Evolutionary conservation across 2,329 filamentous ascomycete species (phyloP).

Genomic region (Davidsoniella eucalypti): DNA sequence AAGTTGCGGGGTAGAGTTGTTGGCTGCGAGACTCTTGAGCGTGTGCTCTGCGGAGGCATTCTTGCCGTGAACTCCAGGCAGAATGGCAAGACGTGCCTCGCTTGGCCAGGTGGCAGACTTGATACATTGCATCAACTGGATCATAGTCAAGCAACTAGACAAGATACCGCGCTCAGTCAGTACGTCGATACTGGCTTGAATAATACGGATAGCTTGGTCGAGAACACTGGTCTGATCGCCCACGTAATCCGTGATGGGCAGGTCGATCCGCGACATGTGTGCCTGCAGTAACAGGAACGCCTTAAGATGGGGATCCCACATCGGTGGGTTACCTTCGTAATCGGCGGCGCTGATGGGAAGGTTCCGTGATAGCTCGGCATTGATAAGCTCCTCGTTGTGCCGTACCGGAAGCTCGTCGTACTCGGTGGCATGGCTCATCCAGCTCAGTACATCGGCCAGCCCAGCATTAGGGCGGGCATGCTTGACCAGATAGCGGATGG

Average conservation of each 20-base stretch:
- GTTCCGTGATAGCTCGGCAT: slow-evolving; percentile 71
- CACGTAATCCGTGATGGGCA: slow-evolving; percentile 93
- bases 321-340: slow-evolving; percentile 51
- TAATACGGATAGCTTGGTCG: slow-evolving; percentile 91
- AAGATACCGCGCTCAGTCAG: slow-evolving; percentile 76
- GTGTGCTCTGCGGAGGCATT: slow-evolving; percentile 21
- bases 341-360: slow-evolving; percentile 45
- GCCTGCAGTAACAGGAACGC: slow-evolving; percentile 86
- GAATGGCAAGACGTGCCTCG: slow-evolving; percentile 61
- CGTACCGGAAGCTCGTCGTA: slow-evolving; percentile 96
- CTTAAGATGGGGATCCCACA: slow-evolving; percentile 99
- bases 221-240: slow-evolving; percentile 81
- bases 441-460: slow-evolving; percentile 70
- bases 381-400: slow-evolving; percentile 96
- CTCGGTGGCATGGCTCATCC: slow-evolving; percentile 87
- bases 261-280: slow-evolving; percentile 80
- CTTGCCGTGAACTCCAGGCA: slow-evolving; percentile 48
- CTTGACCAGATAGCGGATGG: slow-evolving; percentile 67
- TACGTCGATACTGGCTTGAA: slow-evolving; percentile 88
- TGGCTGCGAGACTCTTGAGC: slow-evolving; percentile 27
- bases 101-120: slow-evolving; percentile 86
- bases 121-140: slow-evolving; percentile 74
- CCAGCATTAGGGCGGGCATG: slow-evolving; percentile 59
- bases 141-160: slow-evolving; percentile 64
- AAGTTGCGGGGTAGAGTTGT: slow-evolving; percentile 18